phyloP scores from a whole-genome alignment of 2,329 filamentous ascomycete species.

The Pseudocercospora cruenta region DNA sequence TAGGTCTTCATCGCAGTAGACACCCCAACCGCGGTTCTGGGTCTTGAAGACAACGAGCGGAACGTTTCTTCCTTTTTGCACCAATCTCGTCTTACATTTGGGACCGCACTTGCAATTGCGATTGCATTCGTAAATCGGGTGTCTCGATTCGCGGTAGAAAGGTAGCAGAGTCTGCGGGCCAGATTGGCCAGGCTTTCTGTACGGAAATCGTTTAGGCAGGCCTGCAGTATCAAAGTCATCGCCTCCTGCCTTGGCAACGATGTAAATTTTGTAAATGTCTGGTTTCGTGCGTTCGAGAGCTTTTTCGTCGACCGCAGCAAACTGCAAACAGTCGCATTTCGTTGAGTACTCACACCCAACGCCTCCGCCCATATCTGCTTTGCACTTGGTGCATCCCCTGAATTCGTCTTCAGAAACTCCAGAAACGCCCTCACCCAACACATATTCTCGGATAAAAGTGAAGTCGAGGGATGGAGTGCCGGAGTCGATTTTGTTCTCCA shows the following conservation, averaged over 20 bases:
- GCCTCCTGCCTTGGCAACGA: slow-evolving; percentile 29
- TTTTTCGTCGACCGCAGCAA: slow-evolving; percentile 55
- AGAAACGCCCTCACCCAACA: slow-evolving; percentile 63
- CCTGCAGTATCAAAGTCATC: slow-evolving; percentile 39
- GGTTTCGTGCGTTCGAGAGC: slow-evolving; percentile 37
- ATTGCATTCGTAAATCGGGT: slow-evolving; percentile 79
- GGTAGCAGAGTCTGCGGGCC: slow-evolving; percentile 35
- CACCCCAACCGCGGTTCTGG: slow-evolving; percentile 74
- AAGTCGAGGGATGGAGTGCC: slow-evolving; percentile 64
- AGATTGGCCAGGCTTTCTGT: slow-evolving; percentile 46
- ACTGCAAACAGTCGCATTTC: slow-evolving; percentile 70
- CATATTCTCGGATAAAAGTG: slow-evolving; percentile 66
- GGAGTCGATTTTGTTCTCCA: slow-evolving; percentile 62
- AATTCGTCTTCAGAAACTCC: slow-evolving; percentile 62
- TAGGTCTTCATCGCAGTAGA: slow-evolving; percentile 67
- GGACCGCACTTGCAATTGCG: slow-evolving; percentile 66
- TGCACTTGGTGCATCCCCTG: slow-evolving; percentile 68
- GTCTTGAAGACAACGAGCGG: slow-evolving; percentile 79
- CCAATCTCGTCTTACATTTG: slow-evolving; percentile 73
- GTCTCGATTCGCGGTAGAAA: slow-evolving; percentile 48
- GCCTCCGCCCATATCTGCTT: slow-evolving; percentile 54
- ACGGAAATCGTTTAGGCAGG: slow-evolving; percentile 63
- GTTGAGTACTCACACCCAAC: slow-evolving; percentile 65
- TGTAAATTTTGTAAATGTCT: slow-evolving; percentile 22
- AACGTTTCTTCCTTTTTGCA: slow-evolving; percentile 72